Conservation (phyloP, 208 protist species). For the Leishmania tarentolae region DNA sequence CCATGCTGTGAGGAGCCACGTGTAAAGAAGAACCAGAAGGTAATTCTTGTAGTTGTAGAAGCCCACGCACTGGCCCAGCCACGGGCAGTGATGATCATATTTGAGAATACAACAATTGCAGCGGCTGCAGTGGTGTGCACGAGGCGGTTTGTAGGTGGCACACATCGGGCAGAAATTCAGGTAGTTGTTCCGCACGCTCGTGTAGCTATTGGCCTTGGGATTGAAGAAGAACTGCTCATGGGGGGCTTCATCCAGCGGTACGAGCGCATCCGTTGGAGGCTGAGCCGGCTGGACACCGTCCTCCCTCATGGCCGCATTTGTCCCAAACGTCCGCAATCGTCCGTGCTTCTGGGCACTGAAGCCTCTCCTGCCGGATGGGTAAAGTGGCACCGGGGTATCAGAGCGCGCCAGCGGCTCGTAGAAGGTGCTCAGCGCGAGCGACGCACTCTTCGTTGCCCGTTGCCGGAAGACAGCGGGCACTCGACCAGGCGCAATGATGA, state of each 20-base stretch:
- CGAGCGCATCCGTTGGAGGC: not conserved
- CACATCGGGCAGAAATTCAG: conserved; percentile 85
- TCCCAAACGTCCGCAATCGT: conserved; percentile 27
- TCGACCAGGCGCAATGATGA: conserved; percentile 60
- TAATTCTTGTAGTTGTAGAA: conserved; percentile 94
- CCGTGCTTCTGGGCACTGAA: conserved; percentile 30
- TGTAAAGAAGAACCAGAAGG: conserved; percentile 80
- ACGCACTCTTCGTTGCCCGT: conserved; percentile 56
- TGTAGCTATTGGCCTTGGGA: conserved; percentile 56
- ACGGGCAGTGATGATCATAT: conserved; percentile 95
- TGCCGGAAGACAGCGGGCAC: conserved; percentile 78
- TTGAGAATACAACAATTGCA: conserved; percentile 90
- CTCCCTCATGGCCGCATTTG: not conserved
- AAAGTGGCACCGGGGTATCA: conserved; percentile 18
- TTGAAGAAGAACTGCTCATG: conserved; percentile 69
- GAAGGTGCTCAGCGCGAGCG: conserved; percentile 69
- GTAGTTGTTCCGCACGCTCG: conserved; percentile 59
- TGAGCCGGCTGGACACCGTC: not conserved
- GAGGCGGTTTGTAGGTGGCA: conserved; percentile 82
- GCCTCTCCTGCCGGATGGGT: conserved; percentile 16
- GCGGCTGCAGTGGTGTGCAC: conserved; percentile 89
- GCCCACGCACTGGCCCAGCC: conserved; percentile 92
- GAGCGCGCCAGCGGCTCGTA: conserved; percentile 55
- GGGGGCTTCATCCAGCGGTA: not conserved
- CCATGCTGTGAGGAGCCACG: conserved; percentile 74